Evolutionary conservation across 352 stramenopile genomes (phyloP), one percentile per base, ranked within the genome.

Genomic region (Phytopythium sindhum): DNA sequence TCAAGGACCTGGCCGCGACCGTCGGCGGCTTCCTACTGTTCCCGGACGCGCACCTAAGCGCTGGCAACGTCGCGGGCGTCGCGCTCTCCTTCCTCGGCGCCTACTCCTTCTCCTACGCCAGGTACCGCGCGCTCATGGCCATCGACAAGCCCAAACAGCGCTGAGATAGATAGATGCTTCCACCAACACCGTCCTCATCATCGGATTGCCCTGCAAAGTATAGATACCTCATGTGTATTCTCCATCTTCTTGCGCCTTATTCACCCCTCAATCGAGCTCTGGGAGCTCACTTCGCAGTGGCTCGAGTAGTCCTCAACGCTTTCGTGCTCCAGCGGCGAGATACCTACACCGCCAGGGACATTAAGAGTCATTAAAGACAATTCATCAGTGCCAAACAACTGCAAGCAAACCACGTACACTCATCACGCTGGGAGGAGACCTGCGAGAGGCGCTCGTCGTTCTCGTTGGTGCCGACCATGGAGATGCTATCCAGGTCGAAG

Each of bases 401-500:
- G 6, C 23, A 42, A 35, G n/a, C 12, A 33, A 15, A 4, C 29
- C 1, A 88, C 83, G 64, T 75, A 93, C 84, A 92, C 67, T 73
- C 79, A 35, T 93, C 86, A 26, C 71, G 81, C 42, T 81, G 76
- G 24, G 86, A 95, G 15, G 84, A 93, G 24, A 78, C 80, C 69
- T 91, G 75, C 6, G 84, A 93, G 31, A 91, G 61, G 35, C 74
- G 79, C 57, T 93, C 84, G 23, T 86, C 66, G 56, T 85, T 75
- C 55, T 80, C 73, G 66, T 87, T 81, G 14, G 54, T 66, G 53
- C 75, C 86, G 0, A 70, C 66, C 48, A 95, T 75, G 14, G 86
- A 95, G n/a, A 95, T 80, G 67, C 84, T 93, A 68, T 95, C 86
- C 24, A 95, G 69, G 57, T 95, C 86, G 62, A 90, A 93, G 63